Base-by-base conservation (phyloP, 192 early-diverging fungal species). In the Rhizophlyctis rosea region DNA sequence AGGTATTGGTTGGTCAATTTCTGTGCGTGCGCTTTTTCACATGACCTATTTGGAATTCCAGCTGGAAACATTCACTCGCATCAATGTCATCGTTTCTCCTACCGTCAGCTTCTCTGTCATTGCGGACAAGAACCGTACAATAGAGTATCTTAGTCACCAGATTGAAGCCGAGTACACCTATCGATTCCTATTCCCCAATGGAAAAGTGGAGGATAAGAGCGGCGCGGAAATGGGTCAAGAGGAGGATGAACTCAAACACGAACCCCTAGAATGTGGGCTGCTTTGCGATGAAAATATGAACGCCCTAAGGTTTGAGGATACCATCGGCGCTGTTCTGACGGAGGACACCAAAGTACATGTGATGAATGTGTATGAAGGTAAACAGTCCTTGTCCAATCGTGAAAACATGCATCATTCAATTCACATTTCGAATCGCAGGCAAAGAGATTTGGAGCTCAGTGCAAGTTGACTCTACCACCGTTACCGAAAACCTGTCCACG, bases 141-240 rank as follows among this genome's bases (percentile, higher is more conserved):
- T 89, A 27, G 88, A 89, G 68, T 72, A 84, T 29, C 67, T 89
- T 27, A 81, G 82, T 4, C 57, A 75, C 1, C 82, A 82, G 64
- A 87, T 88, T 49, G 88, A 89, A 47, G 87, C 88, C 24, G 87
- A 89, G 70, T 86, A 82, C 56, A 75, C 82, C 4, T 83, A 85
- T 35, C 47, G 59, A 50, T 74, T 69, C 67, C 49, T 75, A 21
- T 30, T 51, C 24, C n/a, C n/a, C n/a, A n/a, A n/a, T n/a, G 53
- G 62, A 27, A 51, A 69, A 34, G 51, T 31, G 3, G 68, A 57
- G n/a, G n/a, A n/a, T n/a, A n/a, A n/a, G n/a, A n/a, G n/a, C n/a
- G n/a, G n/a, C n/a, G n/a, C n/a, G n/a, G n/a, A n/a, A n/a, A n/a
- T n/a, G n/a, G 44, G 47, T 54, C 48, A 54, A 49, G 54, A 47